Evolutionary conservation across 331 rosid genomes (phyloP).

Genomic region (Quercus tomentella): DNA sequence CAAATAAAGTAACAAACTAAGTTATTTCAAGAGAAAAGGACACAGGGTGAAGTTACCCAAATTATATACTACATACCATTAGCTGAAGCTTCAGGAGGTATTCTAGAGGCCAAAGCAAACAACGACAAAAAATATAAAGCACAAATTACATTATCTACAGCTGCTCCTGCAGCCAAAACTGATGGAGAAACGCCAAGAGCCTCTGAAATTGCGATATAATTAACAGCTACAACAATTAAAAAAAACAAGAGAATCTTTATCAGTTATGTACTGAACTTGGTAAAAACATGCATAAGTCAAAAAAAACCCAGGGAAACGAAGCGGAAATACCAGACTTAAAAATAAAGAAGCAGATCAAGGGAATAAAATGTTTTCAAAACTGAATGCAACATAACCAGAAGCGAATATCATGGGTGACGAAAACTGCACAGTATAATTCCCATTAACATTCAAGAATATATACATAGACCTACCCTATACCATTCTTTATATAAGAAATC

Average conservation of each 20-base stretch:
- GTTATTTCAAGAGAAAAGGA: background rate
- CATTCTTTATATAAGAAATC: background rate
- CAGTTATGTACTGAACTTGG: background rate
- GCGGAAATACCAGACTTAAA: background rate
- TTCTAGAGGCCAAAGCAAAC: conserved; percentile 69
- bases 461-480: background rate
- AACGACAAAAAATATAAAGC: conserved; percentile 55
- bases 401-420: background rate
- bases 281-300: background rate
- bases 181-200: conserved; percentile 70
- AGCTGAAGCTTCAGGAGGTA: conserved; percentile 47
- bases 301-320: background rate
- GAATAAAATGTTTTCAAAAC: background rate
- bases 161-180: conserved; percentile 77
- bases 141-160: conserved; percentile 70
- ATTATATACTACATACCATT: conserved; percentile 27
- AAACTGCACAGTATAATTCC: background rate
- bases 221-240: conserved; percentile 53
- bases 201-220: conserved; percentile 84
- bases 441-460: background rate
- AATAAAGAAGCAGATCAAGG: background rate
- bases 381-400: background rate
- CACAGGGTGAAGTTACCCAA: background rate
- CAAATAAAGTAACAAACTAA: background rate
- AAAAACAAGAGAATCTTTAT: background rate